These are phyloP conservation scores for Lactarius sanguifluus DNA, from an alignment of 768 basidiomycete species.

Conservation along the genomic window DNA sequence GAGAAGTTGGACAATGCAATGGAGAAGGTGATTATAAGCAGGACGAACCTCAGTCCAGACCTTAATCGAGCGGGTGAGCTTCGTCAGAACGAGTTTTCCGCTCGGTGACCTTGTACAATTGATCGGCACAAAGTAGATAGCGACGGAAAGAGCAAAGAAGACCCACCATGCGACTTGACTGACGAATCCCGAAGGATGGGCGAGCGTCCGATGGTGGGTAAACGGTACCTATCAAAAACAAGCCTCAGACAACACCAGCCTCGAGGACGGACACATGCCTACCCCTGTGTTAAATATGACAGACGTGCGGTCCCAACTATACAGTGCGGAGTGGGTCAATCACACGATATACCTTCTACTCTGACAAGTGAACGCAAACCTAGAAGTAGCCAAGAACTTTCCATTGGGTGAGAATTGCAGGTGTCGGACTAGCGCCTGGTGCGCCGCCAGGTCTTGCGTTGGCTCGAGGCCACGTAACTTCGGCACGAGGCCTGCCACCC, in stretches of 20 bases:
- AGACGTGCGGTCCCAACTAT: constrained; percentile 70
- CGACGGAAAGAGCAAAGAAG: neutral
- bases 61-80: constrained; percentile 62
- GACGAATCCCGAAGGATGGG: constrained; percentile 70
- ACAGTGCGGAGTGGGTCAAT: neutral
- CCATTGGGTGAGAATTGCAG: constrained; percentile 78
- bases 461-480: constrained; percentile 53
- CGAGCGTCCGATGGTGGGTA: constrained; percentile 59
- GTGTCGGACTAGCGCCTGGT: constrained; percentile 67
- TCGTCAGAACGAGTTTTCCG: constrained; percentile 62
- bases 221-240: constrained; percentile 49
- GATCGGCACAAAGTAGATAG: neutral
- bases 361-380: constrained; percentile 38
- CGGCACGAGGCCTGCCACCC: constrained; percentile 56
- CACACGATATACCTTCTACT: constrained; percentile 7
- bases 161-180: constrained; percentile 72
- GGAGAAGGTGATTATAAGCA: neutral
- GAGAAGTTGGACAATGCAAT: constrained; percentile 12
- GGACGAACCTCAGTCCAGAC: constrained; percentile 65
- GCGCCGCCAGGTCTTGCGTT: constrained; percentile 62
- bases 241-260: constrained; percentile 3
- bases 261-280: constrained; percentile 31
- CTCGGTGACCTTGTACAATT: constrained; percentile 55
- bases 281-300: constrained; percentile 67
- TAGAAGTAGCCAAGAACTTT: constrained; percentile 69